Percentiles rank a stretch among this genome's conserved stretches.
phyloP scores from a whole-genome alignment of 2,329 filamentous ascomycete species.

The Paraphoma chrysanthemicola region DNA sequence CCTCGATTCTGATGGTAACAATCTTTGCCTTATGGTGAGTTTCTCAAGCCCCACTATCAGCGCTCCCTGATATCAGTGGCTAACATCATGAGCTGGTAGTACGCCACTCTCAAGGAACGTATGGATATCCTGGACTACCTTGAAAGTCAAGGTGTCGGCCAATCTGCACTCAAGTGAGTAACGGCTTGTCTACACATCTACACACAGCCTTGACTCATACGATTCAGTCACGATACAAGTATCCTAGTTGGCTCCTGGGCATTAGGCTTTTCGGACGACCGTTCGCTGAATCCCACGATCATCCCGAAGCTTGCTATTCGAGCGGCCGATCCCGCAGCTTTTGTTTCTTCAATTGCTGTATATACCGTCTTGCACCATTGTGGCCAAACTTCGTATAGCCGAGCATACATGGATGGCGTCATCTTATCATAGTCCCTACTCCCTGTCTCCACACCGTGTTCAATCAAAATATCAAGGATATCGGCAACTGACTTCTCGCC shows the following conservation, averaged over 20 bases:
- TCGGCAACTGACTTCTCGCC: too few relatives aligned
- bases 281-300: too few relatives aligned
- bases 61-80: background rate
- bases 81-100: background rate
- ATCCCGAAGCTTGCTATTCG: too few relatives aligned
- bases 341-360: too few relatives aligned
- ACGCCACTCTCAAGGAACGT: constrained; percentile 4
- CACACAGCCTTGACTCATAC: background rate
- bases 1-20: constrained; percentile 1
- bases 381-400: too few relatives aligned
- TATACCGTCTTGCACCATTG: too few relatives aligned
- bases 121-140: constrained; percentile 18
- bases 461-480: too few relatives aligned
- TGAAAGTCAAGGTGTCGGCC: constrained; percentile 16
- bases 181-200: background rate
- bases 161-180: constrained; percentile 13
- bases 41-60: background rate
- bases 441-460: too few relatives aligned
- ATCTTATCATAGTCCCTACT: too few relatives aligned
- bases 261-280: too few relatives aligned
- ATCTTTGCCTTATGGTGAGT: constrained; percentile 12
- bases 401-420: too few relatives aligned
- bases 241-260: background rate
- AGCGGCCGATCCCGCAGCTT: too few relatives aligned
- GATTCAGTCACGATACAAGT: background rate